Base-by-base conservation (phyloP, 202 grass and related monocot species). In the Carex arenaria region DNA sequence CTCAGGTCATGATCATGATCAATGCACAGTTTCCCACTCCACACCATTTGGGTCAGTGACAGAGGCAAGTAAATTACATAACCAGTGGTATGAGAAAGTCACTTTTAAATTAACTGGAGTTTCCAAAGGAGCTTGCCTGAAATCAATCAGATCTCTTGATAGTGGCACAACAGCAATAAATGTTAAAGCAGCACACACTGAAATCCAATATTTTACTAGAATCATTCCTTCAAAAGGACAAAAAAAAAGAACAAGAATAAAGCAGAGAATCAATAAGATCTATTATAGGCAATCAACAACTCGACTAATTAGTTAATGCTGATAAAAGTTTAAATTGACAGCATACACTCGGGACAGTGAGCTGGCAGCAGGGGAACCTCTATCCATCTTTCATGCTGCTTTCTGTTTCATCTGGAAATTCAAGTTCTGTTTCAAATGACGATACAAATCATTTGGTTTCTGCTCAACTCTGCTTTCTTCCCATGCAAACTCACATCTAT, bases 311-410 rank as follows among this genome's bases (percentile, higher is more conserved):
- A 78, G 61, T 66, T 85, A 32, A 31, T 61, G 10, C n/a, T 65
- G 66, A 80, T 73, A 80, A 62, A 30, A 19, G 83, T 20, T 89
- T 66, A 78, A 85, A 77, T 57, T 14, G 64, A 74, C 93, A 98
- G 96, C 93, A 98, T 78, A 98, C 92, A 10, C 67, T 98, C 15
- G 93, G 96, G 28, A 95, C 93, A 62, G 81, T 90, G 66, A 93
- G 96, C 82, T 98, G 96, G 96, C 96, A 95, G 87, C 96, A 95
- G 77, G 91, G 96, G 73, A 98, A 92, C 79, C 86, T 95, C 13
- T 93, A 92, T 92, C 96, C 96, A 83, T 95, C 96, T 83, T 98
- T 98, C 89, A 98, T 98, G 96, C 85, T 98, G 80, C 40, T 98
- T 64, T 93, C 93, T 82, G 86, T 85, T 72, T 80, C 80, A 64